Evolutionary conservation across 2,329 filamentous ascomycete species (phyloP), one percentile per base, ranked within the genome.

Genomic region (Fusarium papillatum): DNA sequence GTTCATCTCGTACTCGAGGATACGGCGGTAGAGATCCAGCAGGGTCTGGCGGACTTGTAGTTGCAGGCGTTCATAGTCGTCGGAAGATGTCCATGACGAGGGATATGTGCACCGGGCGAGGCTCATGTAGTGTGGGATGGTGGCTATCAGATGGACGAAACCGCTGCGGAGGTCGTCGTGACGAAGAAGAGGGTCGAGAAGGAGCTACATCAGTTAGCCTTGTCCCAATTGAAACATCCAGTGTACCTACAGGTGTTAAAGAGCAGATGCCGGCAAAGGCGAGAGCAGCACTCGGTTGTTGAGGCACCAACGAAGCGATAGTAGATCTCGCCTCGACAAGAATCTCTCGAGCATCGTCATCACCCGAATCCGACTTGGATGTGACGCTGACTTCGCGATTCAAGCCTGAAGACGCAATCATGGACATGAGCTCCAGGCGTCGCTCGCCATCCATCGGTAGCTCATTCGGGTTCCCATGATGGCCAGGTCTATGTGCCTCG

Each of bases 1-100:
- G 64, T 84, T 85, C 84, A 85, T 85, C 75, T 85, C 83, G 64
- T 83, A 82, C 68, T 85, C 84, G 31, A 85, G 79, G 7, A 84
- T 77, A 17, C 74, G 77, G 24, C 82, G 79, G 72, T 82, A 84
- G 8, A 84, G 71, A 7, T 73, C 72, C 2, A 81, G 26, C 13
- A 85, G 67, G 11, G 68, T 69, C 13, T 81, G 80, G 5, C 74
- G 78, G 8, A 75, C 53, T 4, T 75, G 64, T 3, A 74, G 68
- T n/a, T 78, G 74, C 9, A 78, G 70, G 10, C 69, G 55, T 17
- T 76, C 74, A 57, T 80, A 82, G 4, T 77, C 76, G n/a, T 61
- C 39, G n/a, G 76, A 66, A 17, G 75, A 79, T 48, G 68, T 76
- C 80, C 80, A 78, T 19, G 76, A 77, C 65, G 68, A 66, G 36